Conservation (phyloP, 192 early-diverging fungal genomes). For the Diversispora eburnea region DNA sequence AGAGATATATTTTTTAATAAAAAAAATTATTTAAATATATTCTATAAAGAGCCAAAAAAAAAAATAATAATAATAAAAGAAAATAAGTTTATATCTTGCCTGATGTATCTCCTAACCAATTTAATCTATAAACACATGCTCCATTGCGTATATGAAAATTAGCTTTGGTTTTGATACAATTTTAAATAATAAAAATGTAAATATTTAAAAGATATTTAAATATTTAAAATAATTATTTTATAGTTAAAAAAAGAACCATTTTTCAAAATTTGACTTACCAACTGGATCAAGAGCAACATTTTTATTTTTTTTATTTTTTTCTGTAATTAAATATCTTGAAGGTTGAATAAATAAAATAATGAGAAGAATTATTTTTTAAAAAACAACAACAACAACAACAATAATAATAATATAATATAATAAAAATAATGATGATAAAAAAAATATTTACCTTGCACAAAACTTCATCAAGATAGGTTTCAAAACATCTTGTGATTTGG, state of each 20-base stretch:
- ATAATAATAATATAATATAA: not conserved
- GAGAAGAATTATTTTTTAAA: not conserved
- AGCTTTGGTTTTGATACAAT: constrained; percentile 36
- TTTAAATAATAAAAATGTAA: not conserved
- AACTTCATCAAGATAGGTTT: constrained; percentile 60
- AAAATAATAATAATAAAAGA: not conserved
- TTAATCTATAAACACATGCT: constrained; percentile 79
- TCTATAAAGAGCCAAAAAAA: not conserved
- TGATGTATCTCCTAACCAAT: constrained; percentile 86
- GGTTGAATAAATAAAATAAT: no score
- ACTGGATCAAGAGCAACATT: constrained; percentile 80
- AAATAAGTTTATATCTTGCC: constrained; percentile 30
- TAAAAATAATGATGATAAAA: not conserved
- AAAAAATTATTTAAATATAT: no score
- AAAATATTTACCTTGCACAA: constrained; percentile 45
- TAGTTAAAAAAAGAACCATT: not conserved
- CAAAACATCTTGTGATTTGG: constrained; percentile 29
- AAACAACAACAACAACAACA: not conserved
- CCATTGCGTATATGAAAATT: constrained; percentile 97
- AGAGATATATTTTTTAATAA: not conserved
- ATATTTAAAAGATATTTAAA: not conserved
- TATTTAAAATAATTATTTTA: no score
- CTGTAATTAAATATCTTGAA: constrained; percentile 59
- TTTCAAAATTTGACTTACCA: constrained; percentile 35
- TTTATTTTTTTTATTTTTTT: constrained; percentile 65